These are phyloP conservation scores for Scutellaria minor DNA, from an alignment of 257 asterid genomes.

Conservation along the genomic window DNA sequence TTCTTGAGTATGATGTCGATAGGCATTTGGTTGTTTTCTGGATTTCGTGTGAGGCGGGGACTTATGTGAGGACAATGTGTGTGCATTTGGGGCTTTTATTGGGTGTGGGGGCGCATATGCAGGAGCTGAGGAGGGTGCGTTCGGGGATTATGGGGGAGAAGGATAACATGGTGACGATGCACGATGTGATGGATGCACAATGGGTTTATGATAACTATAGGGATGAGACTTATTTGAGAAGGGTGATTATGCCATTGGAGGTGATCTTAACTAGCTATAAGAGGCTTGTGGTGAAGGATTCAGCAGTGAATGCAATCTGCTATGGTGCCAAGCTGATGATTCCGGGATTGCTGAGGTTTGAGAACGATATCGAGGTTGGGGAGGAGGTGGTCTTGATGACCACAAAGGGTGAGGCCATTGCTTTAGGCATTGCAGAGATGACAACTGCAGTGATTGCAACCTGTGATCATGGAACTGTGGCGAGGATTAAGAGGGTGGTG, in stretches of 20 bases:
- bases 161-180: constrained; percentile 97
- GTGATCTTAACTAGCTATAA: constrained; percentile 84
- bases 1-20: constrained; percentile 78
- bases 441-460: constrained; percentile 95
- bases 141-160: constrained; percentile 94
- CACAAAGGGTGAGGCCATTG: constrained; percentile 92
- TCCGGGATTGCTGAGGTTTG: constrained; percentile 92
- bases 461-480: constrained; percentile 95
- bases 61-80: constrained; percentile 91
- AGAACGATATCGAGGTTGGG: constrained; percentile 83
- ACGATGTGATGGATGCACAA: constrained; percentile 92
- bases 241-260: constrained; percentile 93
- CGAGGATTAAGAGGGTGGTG: constrained; percentile 96
- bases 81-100: constrained; percentile 89
- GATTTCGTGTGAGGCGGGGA: constrained; percentile 98
- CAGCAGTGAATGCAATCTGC: constrained; percentile 91
- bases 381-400: constrained; percentile 93
- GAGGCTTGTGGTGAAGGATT: constrained; percentile 93
- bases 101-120: constrained; percentile 98
- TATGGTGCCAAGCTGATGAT: constrained; percentile 95
- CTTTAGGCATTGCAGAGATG: constrained; percentile 94
- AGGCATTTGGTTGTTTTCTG: constrained; percentile 89
- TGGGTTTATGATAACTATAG: constrained; percentile 84
- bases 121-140: constrained; percentile 85
- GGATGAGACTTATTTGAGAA: constrained; percentile 87